These are phyloP conservation scores for Phragmites australis DNA, from an alignment of 176 grass and related monocot genomes.

Conservation along the genomic window DNA sequence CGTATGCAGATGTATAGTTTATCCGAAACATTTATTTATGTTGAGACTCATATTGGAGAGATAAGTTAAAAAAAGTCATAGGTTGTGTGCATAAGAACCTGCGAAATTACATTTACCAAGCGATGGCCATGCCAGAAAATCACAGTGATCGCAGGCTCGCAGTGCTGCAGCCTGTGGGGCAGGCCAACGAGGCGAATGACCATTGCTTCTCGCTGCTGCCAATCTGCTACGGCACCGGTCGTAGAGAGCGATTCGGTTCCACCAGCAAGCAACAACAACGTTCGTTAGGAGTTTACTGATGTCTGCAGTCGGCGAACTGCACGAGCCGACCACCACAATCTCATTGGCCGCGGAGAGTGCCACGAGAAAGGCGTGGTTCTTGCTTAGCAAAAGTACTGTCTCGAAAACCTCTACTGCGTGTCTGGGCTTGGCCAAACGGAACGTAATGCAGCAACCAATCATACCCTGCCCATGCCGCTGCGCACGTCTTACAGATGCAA, in stretches of 20 bases:
- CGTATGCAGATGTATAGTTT: no score
- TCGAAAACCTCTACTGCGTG: no score
- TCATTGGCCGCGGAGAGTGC: not conserved
- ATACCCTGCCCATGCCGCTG: not conserved
- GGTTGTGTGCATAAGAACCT: no score
- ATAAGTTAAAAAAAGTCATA: no score
- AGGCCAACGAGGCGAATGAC: not conserved
- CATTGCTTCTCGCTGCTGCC: not conserved
- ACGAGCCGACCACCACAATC: not conserved
- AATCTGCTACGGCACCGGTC: not conserved
- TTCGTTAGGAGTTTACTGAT: not conserved
- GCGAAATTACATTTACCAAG: no score
- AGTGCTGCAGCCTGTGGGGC: not conserved
- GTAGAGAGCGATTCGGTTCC: not conserved
- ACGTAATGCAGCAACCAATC: not conserved
- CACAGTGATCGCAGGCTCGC: no score
- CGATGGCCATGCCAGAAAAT: no score
- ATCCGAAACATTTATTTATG: no score
- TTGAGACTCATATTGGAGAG: no score
- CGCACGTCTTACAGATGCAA: not conserved
- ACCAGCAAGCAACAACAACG: not conserved
- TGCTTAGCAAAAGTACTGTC: not conserved
- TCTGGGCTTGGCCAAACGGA: no score
- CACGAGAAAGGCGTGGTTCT: not conserved
- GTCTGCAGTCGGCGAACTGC: not conserved